A percentile compares a stretch with the other conserved stretches of the same genome.
Conservation (phyloP, 1,139 yeast genomes). For the Magnusiomyces paraingens region DNA sequence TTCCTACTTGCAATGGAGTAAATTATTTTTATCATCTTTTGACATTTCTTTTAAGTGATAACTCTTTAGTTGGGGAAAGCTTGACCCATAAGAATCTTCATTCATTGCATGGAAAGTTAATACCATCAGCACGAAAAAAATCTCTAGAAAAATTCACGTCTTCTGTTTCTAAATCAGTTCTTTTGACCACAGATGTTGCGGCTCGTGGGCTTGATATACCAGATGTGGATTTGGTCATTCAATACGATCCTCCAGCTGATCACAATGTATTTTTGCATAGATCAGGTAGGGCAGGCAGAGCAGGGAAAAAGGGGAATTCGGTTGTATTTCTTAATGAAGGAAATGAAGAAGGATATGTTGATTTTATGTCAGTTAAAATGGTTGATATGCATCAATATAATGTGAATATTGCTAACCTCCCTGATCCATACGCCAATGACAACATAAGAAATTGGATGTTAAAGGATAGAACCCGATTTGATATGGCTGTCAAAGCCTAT, state of each 20-base stretch:
- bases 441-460: constrained; percentile 48
- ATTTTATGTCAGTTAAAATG: constrained; percentile 71
- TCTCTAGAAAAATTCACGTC: constrained; percentile 57
- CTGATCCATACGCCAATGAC: constrained; percentile 22
- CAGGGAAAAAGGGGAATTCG: constrained; percentile 76
- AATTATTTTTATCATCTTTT: constrained; percentile 64
- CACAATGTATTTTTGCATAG: constrained; percentile 83
- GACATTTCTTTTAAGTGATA: constrained; percentile 31
- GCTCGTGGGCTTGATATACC: constrained; percentile 93
- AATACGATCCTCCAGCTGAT: constrained; percentile 86
- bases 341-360: constrained; percentile 75
- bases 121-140: constrained; percentile 65
- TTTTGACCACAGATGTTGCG: constrained; percentile 55
- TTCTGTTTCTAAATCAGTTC: constrained; percentile 45
- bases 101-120: constrained; percentile 73
- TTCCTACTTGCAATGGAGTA: constrained; percentile 85
- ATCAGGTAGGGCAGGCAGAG: constrained; percentile 91
- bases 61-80: constrained; percentile 21
- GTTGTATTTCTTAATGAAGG: constrained; percentile 63
- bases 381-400: constrained; percentile 45
- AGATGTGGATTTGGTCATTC: constrained; percentile 82
- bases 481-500: constrained; percentile 68
- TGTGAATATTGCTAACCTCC: constrained; percentile 15
- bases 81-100: constrained; percentile 7
- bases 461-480: constrained; percentile 72